phyloP scores from a whole-genome alignment of 768 basidiomycete species.

The Hemileccinum rubropunctum region DNA sequence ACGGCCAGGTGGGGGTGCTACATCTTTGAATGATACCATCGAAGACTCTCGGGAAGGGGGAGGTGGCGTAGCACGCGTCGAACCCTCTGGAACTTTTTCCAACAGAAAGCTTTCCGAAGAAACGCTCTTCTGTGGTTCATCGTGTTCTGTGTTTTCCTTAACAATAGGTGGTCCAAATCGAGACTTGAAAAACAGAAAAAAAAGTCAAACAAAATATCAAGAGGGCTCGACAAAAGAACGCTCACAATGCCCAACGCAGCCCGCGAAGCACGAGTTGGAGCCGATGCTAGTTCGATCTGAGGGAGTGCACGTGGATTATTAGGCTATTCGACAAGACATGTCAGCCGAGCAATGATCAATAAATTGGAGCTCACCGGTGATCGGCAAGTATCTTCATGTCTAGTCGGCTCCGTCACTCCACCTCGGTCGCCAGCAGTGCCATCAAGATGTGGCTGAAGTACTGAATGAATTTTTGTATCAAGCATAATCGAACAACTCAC shows the following conservation, averaged over 20 bases:
- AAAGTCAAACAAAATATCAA: not conserved
- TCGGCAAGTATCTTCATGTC: conserved; percentile 9
- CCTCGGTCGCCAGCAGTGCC: not conserved
- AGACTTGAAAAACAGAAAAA: conserved; percentile 16
- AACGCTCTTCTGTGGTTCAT: not conserved
- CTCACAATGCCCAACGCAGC: conserved; percentile 18
- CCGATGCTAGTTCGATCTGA: conserved; percentile 6
- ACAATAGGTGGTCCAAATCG: conserved; percentile 32
- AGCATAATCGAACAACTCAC: conserved; percentile 11
- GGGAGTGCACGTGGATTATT: conserved; percentile 4
- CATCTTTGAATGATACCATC: conserved; percentile 15
- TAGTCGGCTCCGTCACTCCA: not conserved
- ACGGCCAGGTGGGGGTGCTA: not conserved
- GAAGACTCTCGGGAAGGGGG: conserved; percentile 32
- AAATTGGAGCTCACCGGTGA: conserved; percentile 19
- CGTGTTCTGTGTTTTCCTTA: conserved; percentile 16
- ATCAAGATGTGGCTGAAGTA: conserved; percentile 19
- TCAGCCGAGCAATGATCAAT: not conserved
- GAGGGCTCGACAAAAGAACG: not conserved
- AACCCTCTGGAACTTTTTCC: conserved; percentile 13
- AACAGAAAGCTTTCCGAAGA: conserved; percentile 18
- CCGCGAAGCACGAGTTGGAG: conserved; percentile 14
- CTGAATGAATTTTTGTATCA: conserved; percentile 3
- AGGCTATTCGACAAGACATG: conserved; percentile 4
- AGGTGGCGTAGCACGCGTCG: conserved; percentile 25